Conservation (phyloP, 129 eudicot genomes). For the Calendula officinalis region DNA sequence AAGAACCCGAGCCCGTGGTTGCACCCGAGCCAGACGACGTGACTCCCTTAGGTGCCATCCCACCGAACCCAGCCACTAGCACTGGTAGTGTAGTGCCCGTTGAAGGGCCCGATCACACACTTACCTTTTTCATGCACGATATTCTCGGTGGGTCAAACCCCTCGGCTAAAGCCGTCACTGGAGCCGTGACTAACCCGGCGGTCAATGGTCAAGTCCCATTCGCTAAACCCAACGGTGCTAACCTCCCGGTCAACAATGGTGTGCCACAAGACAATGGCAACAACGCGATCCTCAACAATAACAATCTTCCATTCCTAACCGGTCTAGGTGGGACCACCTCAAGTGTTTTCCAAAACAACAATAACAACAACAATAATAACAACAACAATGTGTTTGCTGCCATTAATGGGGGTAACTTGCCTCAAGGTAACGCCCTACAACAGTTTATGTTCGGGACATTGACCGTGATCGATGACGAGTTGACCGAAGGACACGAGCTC, state of each 20-base stretch:
- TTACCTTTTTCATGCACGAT: constrained; percentile 50
- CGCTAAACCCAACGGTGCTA: constrained; percentile 46
- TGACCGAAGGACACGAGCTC: constrained; percentile 70
- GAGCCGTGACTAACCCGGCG: constrained; percentile 45
- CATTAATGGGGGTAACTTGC: constrained; percentile 47
- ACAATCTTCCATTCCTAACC: constrained; percentile 47
- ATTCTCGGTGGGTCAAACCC: constrained; percentile 51
- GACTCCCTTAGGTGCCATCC: constrained; percentile 27
- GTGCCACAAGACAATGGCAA: constrained; percentile 29
- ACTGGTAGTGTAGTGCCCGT: constrained; percentile 13
- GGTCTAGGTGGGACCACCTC: constrained; percentile 45
- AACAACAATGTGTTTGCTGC: constrained; percentile 36
- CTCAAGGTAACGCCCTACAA: constrained; percentile 51
- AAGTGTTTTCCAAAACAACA: constrained; percentile 35
- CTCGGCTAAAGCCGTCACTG: constrained; percentile 47
- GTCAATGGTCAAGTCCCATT: constrained; percentile 47
- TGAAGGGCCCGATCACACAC: constrained; percentile 25
- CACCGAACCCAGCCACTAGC: constrained; percentile 26
- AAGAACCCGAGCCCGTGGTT: constrained; percentile 23
- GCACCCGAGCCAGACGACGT: constrained; percentile 24
- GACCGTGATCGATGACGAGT: constrained; percentile 72
- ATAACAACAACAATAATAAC: constrained; percentile 29
- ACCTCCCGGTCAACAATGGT: constrained; percentile 44
- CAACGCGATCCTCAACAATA: constrained; percentile 37
- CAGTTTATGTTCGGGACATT: constrained; percentile 84